Conservation (phyloP, 768 basidiomycete species). For the Mycena pura region DNA sequence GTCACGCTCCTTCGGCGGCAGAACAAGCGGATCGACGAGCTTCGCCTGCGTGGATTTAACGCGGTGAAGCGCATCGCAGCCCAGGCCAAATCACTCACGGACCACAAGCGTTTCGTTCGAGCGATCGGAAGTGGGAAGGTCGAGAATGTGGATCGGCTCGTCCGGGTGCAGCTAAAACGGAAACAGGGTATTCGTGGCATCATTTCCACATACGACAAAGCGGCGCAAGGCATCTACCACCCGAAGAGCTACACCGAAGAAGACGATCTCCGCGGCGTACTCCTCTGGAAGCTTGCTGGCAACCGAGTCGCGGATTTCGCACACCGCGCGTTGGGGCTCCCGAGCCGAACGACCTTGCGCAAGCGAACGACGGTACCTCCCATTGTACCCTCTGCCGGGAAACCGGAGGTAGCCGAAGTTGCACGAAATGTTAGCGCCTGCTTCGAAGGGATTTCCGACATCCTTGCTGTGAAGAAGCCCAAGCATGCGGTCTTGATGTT, state of each 20-base stretch:
- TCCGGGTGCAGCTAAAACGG: neutral
- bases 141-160: neutral
- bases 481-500: constrained; percentile 35
- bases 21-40: neutral
- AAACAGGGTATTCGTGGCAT: constrained; percentile 21
- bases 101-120: constrained; percentile 3
- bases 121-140: constrained; percentile 7
- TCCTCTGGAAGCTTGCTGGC: constrained; percentile 32
- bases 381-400: constrained; percentile 20
- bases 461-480: constrained; percentile 8
- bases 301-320: constrained; percentile 28
- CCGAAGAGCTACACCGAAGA: constrained; percentile 30
- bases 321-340: constrained; percentile 27
- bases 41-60: neutral
- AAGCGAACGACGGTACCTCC: constrained; percentile 22
- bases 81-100: neutral
- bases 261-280: constrained; percentile 27
- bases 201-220: neutral
- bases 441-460: constrained; percentile 11
- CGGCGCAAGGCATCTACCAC: constrained; percentile 27
- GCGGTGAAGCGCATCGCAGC: neutral
- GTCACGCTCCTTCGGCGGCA: neutral
- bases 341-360: constrained; percentile 21
- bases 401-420: constrained; percentile 22
- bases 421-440: constrained; percentile 21